Evolutionary conservation across 1,139 yeast genomes (phyloP).

Genomic region (Yamadazyma diospyri): DNA sequence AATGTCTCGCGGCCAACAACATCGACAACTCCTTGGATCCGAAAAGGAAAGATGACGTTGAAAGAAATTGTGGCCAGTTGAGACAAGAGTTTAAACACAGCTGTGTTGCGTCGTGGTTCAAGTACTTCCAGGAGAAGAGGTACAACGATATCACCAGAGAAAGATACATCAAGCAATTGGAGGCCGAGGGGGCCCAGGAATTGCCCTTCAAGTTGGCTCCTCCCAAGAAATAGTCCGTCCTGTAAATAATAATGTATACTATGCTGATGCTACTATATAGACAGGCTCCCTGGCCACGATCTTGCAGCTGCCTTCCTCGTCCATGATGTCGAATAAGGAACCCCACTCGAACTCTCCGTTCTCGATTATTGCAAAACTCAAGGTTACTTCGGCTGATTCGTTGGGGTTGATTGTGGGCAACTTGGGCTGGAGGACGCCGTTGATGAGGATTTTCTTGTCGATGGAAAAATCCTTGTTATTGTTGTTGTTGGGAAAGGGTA

Average conservation of each 20-base stretch:
- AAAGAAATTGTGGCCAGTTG: conserved; percentile 31
- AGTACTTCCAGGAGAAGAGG: conserved; percentile 47
- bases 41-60: conserved; percentile 30
- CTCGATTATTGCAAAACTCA: conserved; percentile 61
- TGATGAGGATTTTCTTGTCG: conserved; percentile 53
- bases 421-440: conserved; percentile 63
- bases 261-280: conserved; percentile 23
- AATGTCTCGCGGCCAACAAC: conserved; percentile 35
- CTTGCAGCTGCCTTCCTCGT: conserved; percentile 13
- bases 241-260: conserved; percentile 10
- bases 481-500: conserved; percentile 43
- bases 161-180: conserved; percentile 40
- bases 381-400: conserved; percentile 23
- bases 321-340: conserved; percentile 53
- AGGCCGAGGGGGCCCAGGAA: conserved; percentile 48
- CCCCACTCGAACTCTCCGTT: conserved; percentile 83
- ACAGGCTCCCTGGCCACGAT: conserved; percentile 33
- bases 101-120: conserved; percentile 46
- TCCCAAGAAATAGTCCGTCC: conserved; percentile 6
- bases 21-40: conserved; percentile 46
- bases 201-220: conserved; percentile 44
- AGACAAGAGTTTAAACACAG: conserved; percentile 35
- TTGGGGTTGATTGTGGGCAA: conserved; percentile 42
- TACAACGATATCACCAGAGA: conserved; percentile 41
- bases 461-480: conserved; percentile 25